phyloP scores from a whole-genome alignment of 129 eudicot genomes.

The Escallonia herrerae region DNA sequence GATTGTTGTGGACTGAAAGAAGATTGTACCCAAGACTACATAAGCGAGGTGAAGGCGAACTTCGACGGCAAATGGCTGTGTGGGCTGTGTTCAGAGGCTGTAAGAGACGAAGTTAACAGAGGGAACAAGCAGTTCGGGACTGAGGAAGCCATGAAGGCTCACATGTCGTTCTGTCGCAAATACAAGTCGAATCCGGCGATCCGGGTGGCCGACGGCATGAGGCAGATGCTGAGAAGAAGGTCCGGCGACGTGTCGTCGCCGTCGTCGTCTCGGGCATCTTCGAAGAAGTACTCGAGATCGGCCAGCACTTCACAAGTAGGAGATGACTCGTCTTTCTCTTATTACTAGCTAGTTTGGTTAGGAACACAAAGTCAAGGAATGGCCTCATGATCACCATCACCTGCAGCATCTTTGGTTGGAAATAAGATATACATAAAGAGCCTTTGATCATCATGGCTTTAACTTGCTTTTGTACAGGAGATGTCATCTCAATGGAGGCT shows the following conservation, averaged over 20 bases:
- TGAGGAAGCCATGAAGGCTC: slow-evolving; percentile 57
- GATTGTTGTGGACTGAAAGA: slow-evolving; percentile 77
- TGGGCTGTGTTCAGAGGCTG: slow-evolving; percentile 71
- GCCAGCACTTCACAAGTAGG: slow-evolving; percentile 28
- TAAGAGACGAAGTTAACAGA: slow-evolving; percentile 29
- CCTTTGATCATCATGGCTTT: background rate
- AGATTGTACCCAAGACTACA: slow-evolving; percentile 64
- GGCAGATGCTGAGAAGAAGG: slow-evolving; percentile 52
- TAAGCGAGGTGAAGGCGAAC: slow-evolving; percentile 37
- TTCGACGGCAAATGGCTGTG: slow-evolving; percentile 70
- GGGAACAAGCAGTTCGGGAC: slow-evolving; percentile 16
- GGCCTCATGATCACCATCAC: too few species aligned
- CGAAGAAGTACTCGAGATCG: slow-evolving; percentile 44
- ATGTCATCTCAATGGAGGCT: slow-evolving; percentile 1
- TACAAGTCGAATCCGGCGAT: slow-evolving; percentile 46
- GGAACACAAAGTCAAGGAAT: background rate
- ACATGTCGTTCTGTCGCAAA: slow-evolving; percentile 49
- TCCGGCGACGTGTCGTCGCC: slow-evolving; percentile 12
- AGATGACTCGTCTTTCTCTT: slow-evolving; percentile 15
- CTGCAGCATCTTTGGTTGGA: background rate
- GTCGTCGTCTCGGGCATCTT: slow-evolving; percentile 20
- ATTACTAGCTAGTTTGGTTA: slow-evolving; percentile 9
- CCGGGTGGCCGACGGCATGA: slow-evolving; percentile 58
- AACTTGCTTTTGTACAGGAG: background rate
- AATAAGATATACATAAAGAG: background rate